Evolutionary conservation across 768 basidiomycete species (phyloP).

Genomic region (Trametes villosa): DNA sequence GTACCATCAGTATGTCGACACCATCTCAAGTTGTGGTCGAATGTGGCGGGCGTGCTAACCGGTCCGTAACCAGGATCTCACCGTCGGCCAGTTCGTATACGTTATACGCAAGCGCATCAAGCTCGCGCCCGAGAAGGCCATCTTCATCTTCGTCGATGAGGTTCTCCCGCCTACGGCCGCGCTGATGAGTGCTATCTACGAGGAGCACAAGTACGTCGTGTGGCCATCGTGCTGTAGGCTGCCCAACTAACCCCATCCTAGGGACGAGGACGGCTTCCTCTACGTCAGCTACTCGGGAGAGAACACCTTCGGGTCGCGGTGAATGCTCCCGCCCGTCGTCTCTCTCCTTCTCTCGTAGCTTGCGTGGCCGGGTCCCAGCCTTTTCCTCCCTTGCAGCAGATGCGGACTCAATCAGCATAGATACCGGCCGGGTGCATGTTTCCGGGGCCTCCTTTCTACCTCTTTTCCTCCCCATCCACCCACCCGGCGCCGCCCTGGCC

Average conservation of each 20-base stretch:
- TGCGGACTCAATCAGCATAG: conserved; percentile 22
- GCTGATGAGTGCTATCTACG: conserved; percentile 98
- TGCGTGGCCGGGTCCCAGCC: not conserved
- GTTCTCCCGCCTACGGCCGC: conserved; percentile 98
- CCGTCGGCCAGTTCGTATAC: conserved; percentile 98
- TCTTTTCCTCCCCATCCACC: conserved; percentile 3
- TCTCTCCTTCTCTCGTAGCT: not conserved
- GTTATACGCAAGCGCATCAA: conserved; percentile 99
- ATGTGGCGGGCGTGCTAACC: conserved; percentile 5
- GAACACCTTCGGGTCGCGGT: conserved; percentile 82
- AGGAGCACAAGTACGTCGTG: conserved; percentile 93
- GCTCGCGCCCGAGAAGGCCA: conserved; percentile 98
- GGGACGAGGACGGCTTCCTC: conserved; percentile 99
- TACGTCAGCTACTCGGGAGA: conserved; percentile 99
- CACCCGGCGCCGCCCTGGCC: conserved; percentile 14
- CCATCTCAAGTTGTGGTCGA: not conserved
- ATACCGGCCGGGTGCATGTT: conserved; percentile 21
- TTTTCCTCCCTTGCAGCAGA: conserved; percentile 14
- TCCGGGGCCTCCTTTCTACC: conserved; percentile 1
- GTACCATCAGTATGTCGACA: conserved; percentile 83
- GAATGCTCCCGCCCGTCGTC: conserved; percentile 5
- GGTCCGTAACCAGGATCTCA: conserved; percentile 69
- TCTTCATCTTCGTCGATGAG: conserved; percentile 99
- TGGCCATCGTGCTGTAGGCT: not conserved
- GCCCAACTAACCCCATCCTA: conserved; percentile 37